Base-by-base conservation (phyloP, 768 basidiomycete species). In the Podaxis sp. region DNA sequence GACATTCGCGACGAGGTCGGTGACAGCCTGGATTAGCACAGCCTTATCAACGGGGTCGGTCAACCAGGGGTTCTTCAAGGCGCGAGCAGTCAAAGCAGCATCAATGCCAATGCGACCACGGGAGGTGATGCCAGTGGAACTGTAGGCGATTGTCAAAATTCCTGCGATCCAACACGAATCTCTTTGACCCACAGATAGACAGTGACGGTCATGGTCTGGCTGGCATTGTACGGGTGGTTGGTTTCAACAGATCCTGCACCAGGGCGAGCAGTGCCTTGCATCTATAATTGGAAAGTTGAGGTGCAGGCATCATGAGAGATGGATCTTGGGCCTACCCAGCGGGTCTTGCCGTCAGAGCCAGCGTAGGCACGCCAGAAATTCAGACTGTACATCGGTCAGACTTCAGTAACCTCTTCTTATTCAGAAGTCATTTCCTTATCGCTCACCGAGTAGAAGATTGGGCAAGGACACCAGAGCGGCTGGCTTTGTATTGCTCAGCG, bases 181-280 rank as follows among this genome's bases (percentile, higher is more conserved):
- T 61, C 5, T 9, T 22, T 15, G 49, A 66, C 80, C 59, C 64
- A 84, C 82, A 88, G 72, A 68, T 87, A 87, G 5, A 82, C 70
- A 1, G 87, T 87, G 72, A 88, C 86, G 0, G 86, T 86, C 74
- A 87, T 85, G 60, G 85, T 81, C 69, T 82, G 75, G 69, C 79
- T 81, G 36, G 74, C 73, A 66, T 87, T 86, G 69, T 80, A 88
- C 2, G 85, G 76, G 65, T 80, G 77, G 4, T 68, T 64, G 2
- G 85, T 84, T 38, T 75, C 78, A 51, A 83, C 74, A 3, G 79
- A 82, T 2, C 81, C 81, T 9, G 84, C 84, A 52, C 87, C 86
- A 9, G 86, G 86, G n/a, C 85, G 82, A 42, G 80, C 85, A 13
- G 86, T 87, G 30, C 87, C 87, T 80, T 88, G 86, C 48, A 83